phyloP scores from a whole-genome alignment of 805 yeast genomes.

The Barnettozyma vustinii region DNA sequence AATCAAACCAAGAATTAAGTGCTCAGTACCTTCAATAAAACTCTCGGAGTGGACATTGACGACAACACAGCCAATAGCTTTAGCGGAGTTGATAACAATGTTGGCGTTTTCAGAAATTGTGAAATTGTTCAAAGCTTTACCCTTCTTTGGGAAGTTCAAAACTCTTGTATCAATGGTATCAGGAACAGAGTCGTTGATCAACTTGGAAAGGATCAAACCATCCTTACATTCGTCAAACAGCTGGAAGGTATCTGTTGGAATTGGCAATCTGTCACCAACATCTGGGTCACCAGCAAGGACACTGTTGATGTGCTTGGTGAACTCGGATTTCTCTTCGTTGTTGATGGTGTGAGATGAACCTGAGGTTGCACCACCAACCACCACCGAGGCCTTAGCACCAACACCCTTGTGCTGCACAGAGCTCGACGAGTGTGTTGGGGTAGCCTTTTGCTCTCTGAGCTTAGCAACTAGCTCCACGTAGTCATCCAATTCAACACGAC shows the following conservation, averaged over 20 bases:
- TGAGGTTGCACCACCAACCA: slow-evolving; percentile 78
- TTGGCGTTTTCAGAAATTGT: slow-evolving; percentile 96
- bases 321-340: slow-evolving; percentile 94
- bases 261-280: slow-evolving; percentile 79
- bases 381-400: slow-evolving; percentile 66
- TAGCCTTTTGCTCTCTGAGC: slow-evolving; percentile 48
- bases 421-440: slow-evolving; percentile 27
- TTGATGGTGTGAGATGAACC: slow-evolving; percentile 95
- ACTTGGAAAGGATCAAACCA: slow-evolving; percentile 86
- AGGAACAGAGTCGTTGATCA: slow-evolving; percentile 96
- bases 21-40: slow-evolving; percentile 90
- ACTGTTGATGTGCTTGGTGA: slow-evolving; percentile 91
- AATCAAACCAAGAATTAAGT: slow-evolving; percentile 81
- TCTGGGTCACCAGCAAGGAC: slow-evolving; percentile 86
- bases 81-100: slow-evolving; percentile 96
- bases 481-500: slow-evolving; percentile 94
- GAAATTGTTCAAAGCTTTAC: slow-evolving; percentile 82
- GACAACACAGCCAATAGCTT: slow-evolving; percentile 97
- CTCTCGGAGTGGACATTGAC: slow-evolving; percentile 97
- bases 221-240: slow-evolving; percentile 95
- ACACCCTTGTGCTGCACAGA: slow-evolving; percentile 42
- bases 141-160: slow-evolving; percentile 77
- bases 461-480: slow-evolving; percentile 82
- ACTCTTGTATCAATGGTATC: slow-evolving; percentile 98
- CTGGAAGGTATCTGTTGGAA: slow-evolving; percentile 91